Base-by-base conservation (phyloP, 345 rosid species). In the Sisymbrium altissimum region DNA sequence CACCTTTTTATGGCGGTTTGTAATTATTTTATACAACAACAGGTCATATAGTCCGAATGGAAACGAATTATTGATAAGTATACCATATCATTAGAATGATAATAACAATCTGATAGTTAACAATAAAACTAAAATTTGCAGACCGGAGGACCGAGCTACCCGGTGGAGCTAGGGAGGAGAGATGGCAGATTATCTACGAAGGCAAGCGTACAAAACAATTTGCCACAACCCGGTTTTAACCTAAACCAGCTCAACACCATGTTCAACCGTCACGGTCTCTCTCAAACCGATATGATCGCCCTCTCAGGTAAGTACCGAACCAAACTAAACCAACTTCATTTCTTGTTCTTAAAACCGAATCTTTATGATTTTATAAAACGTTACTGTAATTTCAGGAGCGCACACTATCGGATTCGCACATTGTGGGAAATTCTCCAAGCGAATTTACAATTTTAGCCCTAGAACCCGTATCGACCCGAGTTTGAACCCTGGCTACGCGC, bases 401-500 rank as follows among this genome's bases (percentile, higher is more conserved):
- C 98, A 93, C 46, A 89, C 91, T 3, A 1, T 89, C 4, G 97
- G 98, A 15, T 88, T 91, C 72, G 73, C 98, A 11, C 98, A 93
- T 56, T 93, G 98, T 64, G 68, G 83, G 62, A 79, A 74, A 38
- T 84, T 93, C 84, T 78, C 89, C 13, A 81, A 78, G 0, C 27
- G 98, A 30, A 89, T 93, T 14, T 93, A 83, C 87, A 77, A 33
- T 44, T 90, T 90, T 84, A 92, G 87, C 62, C 81, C 85, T 2
- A 67, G 25, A 44, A 81, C 58, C 58, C 57, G 43, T 13, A 80
- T 87, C 3, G 96, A 92, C 64, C 97, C 96, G 8, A 86, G 86
- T n/a, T 50, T 93, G 8, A 88, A 86, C 79, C 0, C 45, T 9
- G 12, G 14, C 1, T 93, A 93, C 25, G 93, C 92, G 0, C 7